Conservation (phyloP, 83 land plant species). For the Diphasiastrum complanatum region DNA sequence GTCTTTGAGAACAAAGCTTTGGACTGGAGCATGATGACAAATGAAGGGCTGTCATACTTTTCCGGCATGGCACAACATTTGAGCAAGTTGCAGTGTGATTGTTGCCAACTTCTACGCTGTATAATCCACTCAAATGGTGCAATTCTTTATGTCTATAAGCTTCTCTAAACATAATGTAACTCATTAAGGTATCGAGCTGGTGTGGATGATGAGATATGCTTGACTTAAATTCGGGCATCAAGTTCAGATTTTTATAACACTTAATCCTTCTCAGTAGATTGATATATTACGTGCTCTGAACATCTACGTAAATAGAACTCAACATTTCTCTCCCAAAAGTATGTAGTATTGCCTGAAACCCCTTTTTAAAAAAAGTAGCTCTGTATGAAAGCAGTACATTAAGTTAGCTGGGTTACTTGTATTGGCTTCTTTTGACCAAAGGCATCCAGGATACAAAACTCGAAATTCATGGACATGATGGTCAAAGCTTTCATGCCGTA, state of each 20-base stretch:
- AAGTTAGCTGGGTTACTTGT: neutral
- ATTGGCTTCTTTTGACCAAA: neutral
- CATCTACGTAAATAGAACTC: neutral
- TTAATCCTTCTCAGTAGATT: neutral
- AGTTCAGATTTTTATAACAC: neutral
- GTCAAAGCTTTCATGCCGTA: slow-evolving; percentile 11
- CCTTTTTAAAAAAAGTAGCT: neutral
- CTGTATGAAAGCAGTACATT: neutral
- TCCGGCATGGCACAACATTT: slow-evolving; percentile 1
- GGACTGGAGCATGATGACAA: neutral
- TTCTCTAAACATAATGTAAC: neutral
- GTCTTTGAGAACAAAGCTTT: neutral
- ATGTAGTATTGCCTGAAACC: neutral
- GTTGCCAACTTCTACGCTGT: slow-evolving; percentile 7
- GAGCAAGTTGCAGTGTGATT: slow-evolving; percentile 11
- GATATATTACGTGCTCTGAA: no score
- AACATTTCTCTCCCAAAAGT: neutral
- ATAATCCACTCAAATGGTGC: slow-evolving; percentile 18
- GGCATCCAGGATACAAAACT: slow-evolving; percentile 14
- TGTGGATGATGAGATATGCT: neutral
- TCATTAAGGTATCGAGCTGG: neutral
- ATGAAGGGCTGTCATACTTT: neutral
- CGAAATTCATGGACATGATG: slow-evolving; percentile 12
- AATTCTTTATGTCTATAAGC: neutral
- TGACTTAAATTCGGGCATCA: neutral